Evolutionary conservation across 1,284 basidiomycete species (phyloP).

Genomic region (Coniferiporia weirii): DNA sequence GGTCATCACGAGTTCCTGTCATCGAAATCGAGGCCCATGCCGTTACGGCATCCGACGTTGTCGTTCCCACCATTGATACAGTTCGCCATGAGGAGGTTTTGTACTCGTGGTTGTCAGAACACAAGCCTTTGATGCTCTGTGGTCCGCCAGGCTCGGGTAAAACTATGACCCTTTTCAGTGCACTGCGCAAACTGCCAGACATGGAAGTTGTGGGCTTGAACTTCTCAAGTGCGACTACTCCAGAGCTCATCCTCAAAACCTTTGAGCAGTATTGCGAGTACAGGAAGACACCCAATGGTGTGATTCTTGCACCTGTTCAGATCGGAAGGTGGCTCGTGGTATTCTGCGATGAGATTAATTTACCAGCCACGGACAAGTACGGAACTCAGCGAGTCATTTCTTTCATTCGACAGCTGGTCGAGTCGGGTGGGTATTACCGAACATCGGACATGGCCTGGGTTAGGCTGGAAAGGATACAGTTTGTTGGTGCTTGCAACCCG

Average conservation of each 20-base stretch:
- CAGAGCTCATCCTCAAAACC: constrained; percentile 96
- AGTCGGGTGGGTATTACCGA: constrained; percentile 94
- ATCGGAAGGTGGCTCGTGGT: constrained; percentile 98
- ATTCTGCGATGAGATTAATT: constrained; percentile 99
- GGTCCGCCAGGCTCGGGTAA: constrained; percentile 99
- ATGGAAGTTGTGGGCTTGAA: constrained; percentile 99
- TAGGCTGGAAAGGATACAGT: constrained; percentile 95
- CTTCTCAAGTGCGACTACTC: constrained; percentile 98
- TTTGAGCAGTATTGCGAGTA: constrained; percentile 99
- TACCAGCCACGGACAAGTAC: constrained; percentile 96
- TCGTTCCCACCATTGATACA: constrained; percentile 98
- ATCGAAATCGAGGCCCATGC: constrained; percentile 97
- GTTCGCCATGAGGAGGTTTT: constrained; percentile 98
- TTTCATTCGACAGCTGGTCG: constrained; percentile 96
- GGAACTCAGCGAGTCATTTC: constrained; percentile 98
- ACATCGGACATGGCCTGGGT: constrained; percentile 97
- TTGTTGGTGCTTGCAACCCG: constrained; percentile 99
- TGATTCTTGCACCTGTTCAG: constrained; percentile 88
- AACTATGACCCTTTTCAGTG: constrained; percentile 99
- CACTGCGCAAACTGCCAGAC: constrained; percentile 94
- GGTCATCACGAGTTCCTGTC: constrained; percentile 89
- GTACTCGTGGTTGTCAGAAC: constrained; percentile 98
- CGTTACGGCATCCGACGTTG: constrained; percentile 92
- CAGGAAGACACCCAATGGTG: constrained; percentile 95
- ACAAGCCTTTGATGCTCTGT: constrained; percentile 97